phyloP scores from a whole-genome alignment of 176 grass and related monocot species.

The Chrysopogon serrulatus region DNA sequence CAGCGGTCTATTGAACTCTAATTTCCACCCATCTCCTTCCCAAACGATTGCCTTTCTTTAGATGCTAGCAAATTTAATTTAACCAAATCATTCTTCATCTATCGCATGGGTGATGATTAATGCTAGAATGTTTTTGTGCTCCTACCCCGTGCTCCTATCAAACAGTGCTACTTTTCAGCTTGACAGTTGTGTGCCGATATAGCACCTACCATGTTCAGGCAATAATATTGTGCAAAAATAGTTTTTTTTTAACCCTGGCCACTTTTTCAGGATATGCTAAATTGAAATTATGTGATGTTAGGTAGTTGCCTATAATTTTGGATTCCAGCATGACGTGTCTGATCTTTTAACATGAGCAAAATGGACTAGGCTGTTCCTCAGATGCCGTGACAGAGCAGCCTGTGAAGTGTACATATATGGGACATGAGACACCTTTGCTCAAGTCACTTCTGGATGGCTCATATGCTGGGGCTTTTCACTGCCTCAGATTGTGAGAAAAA shows the following conservation, averaged over 20 bases:
- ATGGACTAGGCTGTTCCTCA: conserved; percentile 7
- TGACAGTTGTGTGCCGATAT: too few relatives aligned
- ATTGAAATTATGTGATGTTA: not conserved
- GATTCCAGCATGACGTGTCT: not conserved
- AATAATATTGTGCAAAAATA: too few relatives aligned
- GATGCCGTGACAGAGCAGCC: conserved; percentile 15
- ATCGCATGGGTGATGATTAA: too few relatives aligned
- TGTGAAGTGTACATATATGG: conserved; percentile 63
- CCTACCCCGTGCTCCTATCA: too few relatives aligned
- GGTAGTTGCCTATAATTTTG: not conserved
- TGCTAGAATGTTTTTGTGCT: too few relatives aligned
- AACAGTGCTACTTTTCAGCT: too few relatives aligned
- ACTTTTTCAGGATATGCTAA: not conserved
- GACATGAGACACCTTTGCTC: conserved; percentile 88
- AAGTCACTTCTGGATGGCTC: conserved; percentile 83
- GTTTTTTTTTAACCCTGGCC: not conserved
- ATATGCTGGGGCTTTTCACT: conserved; percentile 56
- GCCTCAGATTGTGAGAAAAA: conserved; percentile 52
- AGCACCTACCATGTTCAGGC: too few relatives aligned
- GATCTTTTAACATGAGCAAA: not conserved
- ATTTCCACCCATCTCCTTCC: too few relatives aligned
- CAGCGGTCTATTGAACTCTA: too few relatives aligned
- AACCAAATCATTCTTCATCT: too few relatives aligned
- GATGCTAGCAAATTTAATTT: too few relatives aligned
- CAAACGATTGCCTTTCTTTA: too few relatives aligned